Base-by-base conservation (phyloP, 2,329 filamentous ascomycete genomes). In the Rutstroemia sp. region DNA sequence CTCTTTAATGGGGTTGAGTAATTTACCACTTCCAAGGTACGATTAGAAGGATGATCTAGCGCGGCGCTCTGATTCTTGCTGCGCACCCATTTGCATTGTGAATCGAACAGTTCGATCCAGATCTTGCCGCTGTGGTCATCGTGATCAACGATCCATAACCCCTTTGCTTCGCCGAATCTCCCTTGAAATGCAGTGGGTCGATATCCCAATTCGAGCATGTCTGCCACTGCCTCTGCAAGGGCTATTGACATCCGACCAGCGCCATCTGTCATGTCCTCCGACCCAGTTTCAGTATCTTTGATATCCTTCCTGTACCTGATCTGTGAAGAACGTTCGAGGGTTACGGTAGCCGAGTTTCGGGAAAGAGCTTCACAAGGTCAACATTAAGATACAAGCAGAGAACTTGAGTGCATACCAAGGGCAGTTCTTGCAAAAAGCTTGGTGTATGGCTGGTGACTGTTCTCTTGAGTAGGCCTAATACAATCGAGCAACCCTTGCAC, bases 111-210 rank as follows among this genome's bases (percentile, higher is more conserved):
- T 55, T 84, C 77, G 44, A 91, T 87, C 86, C 84, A 88, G 16
- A 70, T 65, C 16, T 82, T 70, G 0, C 73, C 66, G 1, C 76
- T 71, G 0, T 71, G 69, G 25, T 79, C 76, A 0, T 73, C 65
- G 0, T 75, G 73, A 61, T 86, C 83, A 5, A 86, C 69, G 48
- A 86, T 76, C 88, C 87, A 92, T 61, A 92, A 75, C 0, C 88
- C 89, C 68, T 92, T 92, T 0, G 86, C 86, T 17, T 85, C 81
- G 9, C 82, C 86, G 38, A 92, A 79, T 0, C 89, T 79, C 1
- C 75, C 87, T 68, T 92, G 88, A 47, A 86, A 83, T 0, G 78
- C 84, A 36, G 80, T 80, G 0, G 87, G 86, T 0, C 80, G 67
- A n/a, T 79, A 75, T 0, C 67, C 62, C 0, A 86, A 69, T 0